Percentiles rank a stretch among this genome's conserved stretches.
phyloP scores from a whole-genome alignment of 768 basidiomycete species.

The Auricularia auricula-judae region DNA sequence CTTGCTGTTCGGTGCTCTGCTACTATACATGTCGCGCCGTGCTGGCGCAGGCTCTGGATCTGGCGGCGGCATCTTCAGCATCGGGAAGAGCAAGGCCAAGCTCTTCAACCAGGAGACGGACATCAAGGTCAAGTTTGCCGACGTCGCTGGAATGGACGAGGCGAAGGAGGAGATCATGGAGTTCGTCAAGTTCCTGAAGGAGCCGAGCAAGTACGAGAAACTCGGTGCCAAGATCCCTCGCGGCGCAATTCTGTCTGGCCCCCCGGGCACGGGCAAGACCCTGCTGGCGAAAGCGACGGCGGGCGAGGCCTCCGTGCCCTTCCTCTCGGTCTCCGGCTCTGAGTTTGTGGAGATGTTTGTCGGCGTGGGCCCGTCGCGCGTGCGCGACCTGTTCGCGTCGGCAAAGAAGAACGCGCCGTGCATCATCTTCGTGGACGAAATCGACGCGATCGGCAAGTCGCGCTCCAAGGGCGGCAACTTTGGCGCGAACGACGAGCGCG shows the following conservation, averaged over 20 bases:
- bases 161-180: slow-evolving; percentile 99
- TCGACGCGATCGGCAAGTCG: slow-evolving; percentile 96
- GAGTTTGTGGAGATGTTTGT: slow-evolving; percentile 99
- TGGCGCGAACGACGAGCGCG: slow-evolving; percentile 95
- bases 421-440: slow-evolving; percentile 99
- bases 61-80: slow-evolving; percentile 88
- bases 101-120: slow-evolving; percentile 97
- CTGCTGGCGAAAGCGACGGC: slow-evolving; percentile 96
- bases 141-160: slow-evolving; percentile 99
- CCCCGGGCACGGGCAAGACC: slow-evolving; percentile 97
- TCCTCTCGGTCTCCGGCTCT: slow-evolving; percentile 96
- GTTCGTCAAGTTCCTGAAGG: slow-evolving; percentile 97
- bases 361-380: slow-evolving; percentile 94
- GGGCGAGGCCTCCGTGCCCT: slow-evolving; percentile 94
- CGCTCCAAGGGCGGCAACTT: slow-evolving; percentile 68
- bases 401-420: slow-evolving; percentile 97
- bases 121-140: slow-evolving; percentile 85
- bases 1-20: slow-evolving; percentile 76
- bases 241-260: slow-evolving; percentile 88
- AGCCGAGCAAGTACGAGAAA: slow-evolving; percentile 87
- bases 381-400: slow-evolving; percentile 93
- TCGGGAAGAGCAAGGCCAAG: slow-evolving; percentile 90
- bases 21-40: slow-evolving; percentile 77
- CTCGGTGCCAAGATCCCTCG: slow-evolving; percentile 97
- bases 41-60: slow-evolving; percentile 50